Conservation (phyloP, 768 basidiomycete genomes). For the Kwoniella sp. region DNA sequence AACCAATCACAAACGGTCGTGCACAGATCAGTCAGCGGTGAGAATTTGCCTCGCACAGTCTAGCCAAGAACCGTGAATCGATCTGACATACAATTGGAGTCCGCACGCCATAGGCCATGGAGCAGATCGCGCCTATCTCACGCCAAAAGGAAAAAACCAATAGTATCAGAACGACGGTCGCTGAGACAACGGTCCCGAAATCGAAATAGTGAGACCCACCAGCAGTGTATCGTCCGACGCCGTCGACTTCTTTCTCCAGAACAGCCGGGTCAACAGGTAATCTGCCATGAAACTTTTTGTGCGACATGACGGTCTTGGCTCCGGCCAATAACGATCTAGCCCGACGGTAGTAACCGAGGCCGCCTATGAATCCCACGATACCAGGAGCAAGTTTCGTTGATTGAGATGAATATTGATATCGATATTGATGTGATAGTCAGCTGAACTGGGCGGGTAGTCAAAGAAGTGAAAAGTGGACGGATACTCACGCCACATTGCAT, state of each 20-base stretch:
- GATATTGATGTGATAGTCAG: not conserved
- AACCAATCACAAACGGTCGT: not conserved
- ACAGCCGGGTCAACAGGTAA: constrained; percentile 79
- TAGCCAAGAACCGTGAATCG: not conserved
- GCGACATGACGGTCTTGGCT: constrained; percentile 72
- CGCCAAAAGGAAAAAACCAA: not conserved
- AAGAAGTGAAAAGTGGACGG: no score
- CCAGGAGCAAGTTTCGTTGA: no score
- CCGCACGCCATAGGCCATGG: constrained; percentile 82
- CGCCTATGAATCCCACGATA: constrained; percentile 22
- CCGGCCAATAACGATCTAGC: constrained; percentile 78
- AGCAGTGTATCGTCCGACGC: constrained; percentile 85
- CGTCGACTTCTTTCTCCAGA: constrained; percentile 80
- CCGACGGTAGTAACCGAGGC: constrained; percentile 85
- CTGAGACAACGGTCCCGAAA: not conserved
- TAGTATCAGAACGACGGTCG: not conserved
- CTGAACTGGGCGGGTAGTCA: no score
- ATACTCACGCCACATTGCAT: constrained; percentile 73
- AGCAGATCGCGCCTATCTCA: constrained; percentile 59
- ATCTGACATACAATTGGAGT: constrained; percentile 73
- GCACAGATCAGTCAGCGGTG: constrained; percentile 2
- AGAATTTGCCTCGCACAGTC: not conserved
- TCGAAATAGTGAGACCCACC: constrained; percentile 60
- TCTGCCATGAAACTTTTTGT: constrained; percentile 60
- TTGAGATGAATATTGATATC: no score